These are phyloP conservation scores for Vigna radiata DNA, from an alignment of 306 rosid genomes.

Conservation along the genomic window DNA sequence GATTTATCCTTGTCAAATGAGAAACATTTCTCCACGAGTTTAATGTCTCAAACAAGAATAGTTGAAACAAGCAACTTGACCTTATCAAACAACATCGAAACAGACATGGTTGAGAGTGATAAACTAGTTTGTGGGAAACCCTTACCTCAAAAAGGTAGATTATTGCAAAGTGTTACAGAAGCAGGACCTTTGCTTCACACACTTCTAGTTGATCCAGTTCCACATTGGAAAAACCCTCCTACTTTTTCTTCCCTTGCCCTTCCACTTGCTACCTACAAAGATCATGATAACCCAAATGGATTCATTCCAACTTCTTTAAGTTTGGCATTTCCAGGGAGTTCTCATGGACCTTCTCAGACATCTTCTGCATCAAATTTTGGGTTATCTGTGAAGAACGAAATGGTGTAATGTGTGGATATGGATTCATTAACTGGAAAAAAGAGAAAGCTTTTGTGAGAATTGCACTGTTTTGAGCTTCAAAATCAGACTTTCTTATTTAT, in stretches of 20 bases:
- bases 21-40: slow-evolving; percentile 1
- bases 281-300: slow-evolving; percentile 40
- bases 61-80: slow-evolving; percentile 30
- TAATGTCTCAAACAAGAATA: slow-evolving; percentile 12
- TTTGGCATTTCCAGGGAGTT: slow-evolving; percentile 51
- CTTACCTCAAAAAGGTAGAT: slow-evolving; percentile 59
- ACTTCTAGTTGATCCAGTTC: slow-evolving; percentile 54
- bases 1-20: slow-evolving; percentile 47
- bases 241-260: slow-evolving; percentile 12
- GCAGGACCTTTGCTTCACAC: slow-evolving; percentile 64
- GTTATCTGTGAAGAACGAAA: slow-evolving; percentile 39
- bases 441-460: slow-evolving; percentile 43
- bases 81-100: background rate
- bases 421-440: slow-evolving; percentile 38
- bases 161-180: slow-evolving; percentile 53
- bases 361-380: background rate
- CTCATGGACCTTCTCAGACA: slow-evolving; percentile 28
- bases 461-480: background rate
- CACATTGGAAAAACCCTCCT: slow-evolving; percentile 57
- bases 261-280: background rate
- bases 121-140: slow-evolving; percentile 44
- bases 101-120: slow-evolving; percentile 26
- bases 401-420: slow-evolving; percentile 12
- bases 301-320: slow-evolving; percentile 47
- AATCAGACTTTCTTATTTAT: background rate